A percentile compares a stretch with the other conserved stretches of the same genome.
Evolutionary conservation across 164 flowering plant genomes (phyloP).

Genomic region (Vitis cinerea): DNA sequence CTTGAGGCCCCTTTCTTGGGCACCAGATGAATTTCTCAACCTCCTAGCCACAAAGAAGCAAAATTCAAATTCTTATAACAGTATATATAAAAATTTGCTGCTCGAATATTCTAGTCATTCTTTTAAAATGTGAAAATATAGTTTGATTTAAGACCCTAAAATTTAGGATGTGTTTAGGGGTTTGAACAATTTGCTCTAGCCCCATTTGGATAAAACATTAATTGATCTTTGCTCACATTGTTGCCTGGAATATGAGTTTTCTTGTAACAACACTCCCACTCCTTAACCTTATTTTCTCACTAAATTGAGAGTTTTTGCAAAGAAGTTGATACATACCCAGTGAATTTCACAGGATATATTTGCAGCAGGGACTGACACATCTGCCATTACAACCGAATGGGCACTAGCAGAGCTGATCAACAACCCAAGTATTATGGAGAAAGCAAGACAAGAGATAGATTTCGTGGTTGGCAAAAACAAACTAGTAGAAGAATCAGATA

Average conservation of each 20-base stretch:
- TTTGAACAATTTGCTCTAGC: neutral
- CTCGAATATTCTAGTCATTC: neutral
- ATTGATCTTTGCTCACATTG: neutral
- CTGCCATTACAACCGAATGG: conserved; percentile 42
- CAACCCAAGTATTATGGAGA: conserved; percentile 38
- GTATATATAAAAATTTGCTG: neutral
- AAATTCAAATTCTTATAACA: no score
- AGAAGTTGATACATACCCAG: neutral
- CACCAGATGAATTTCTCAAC: neutral
- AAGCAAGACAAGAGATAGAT: conserved; percentile 42
- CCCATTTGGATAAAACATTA: neutral
- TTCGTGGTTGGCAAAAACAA: conserved; percentile 29
- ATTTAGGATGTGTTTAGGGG: neutral
- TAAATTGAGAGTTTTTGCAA: neutral
- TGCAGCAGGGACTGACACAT: conserved; percentile 52
- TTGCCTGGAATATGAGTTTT: neutral
- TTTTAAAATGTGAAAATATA: neutral
- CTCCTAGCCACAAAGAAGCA: no score
- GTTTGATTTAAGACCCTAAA: neutral
- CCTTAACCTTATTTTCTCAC: neutral
- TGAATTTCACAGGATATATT: conserved; percentile 38
- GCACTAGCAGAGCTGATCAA: conserved; percentile 52
- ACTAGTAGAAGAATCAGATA: conserved; percentile 47
- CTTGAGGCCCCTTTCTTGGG: neutral
- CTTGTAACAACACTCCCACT: neutral